Evolutionary conservation across 306 rosid genomes (phyloP).

Genomic region (Benincasa hispida): DNA sequence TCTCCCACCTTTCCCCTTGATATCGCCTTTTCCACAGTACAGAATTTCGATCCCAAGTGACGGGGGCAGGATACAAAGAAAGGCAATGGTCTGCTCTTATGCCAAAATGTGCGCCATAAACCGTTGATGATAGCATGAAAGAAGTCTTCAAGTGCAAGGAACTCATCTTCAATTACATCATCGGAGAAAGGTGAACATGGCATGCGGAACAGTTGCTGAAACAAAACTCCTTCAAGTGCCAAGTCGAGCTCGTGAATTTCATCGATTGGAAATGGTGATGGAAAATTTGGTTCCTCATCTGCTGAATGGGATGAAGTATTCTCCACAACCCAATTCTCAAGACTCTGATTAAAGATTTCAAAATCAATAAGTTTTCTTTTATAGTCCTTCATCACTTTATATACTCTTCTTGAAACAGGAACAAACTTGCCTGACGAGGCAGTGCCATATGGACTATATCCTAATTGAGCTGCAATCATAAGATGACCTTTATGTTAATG

Average conservation of each 20-base stretch:
- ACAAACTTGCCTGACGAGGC: slow-evolving; percentile 46
- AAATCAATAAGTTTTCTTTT: slow-evolving; percentile 58
- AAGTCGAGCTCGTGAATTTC: slow-evolving; percentile 77
- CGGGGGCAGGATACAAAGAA: slow-evolving; percentile 67
- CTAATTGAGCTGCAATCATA: slow-evolving; percentile 46
- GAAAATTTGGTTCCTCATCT: slow-evolving; percentile 34
- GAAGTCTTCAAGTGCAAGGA: slow-evolving; percentile 75
- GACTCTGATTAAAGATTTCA: slow-evolving; percentile 42
- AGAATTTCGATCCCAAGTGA: slow-evolving; percentile 63
- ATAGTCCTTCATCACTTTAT: slow-evolving; percentile 60
- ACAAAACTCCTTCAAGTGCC: slow-evolving; percentile 70
- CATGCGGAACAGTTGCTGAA: slow-evolving; percentile 86
- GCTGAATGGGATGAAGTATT: slow-evolving; percentile 37
- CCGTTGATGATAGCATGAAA: slow-evolving; percentile 63
- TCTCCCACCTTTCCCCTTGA: slow-evolving; percentile 64
- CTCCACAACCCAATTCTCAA: slow-evolving; percentile 69
- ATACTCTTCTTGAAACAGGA: slow-evolving; percentile 51
- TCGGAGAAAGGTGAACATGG: slow-evolving; percentile 32
- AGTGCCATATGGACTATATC: slow-evolving; percentile 44
- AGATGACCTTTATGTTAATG: slow-evolving; percentile 13
- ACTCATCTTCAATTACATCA: slow-evolving; percentile 53
- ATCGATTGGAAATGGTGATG: slow-evolving; percentile 49
- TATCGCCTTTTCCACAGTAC: slow-evolving; percentile 59
- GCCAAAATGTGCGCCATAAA: slow-evolving; percentile 93
- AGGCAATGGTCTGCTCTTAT: slow-evolving; percentile 62